A percentile compares a stretch with the other conserved stretches of the same genome.
These are phyloP conservation scores for Funneliformis mosseae DNA, from an alignment of 192 early-diverging fungal genomes.

Conservation along the genomic window DNA sequence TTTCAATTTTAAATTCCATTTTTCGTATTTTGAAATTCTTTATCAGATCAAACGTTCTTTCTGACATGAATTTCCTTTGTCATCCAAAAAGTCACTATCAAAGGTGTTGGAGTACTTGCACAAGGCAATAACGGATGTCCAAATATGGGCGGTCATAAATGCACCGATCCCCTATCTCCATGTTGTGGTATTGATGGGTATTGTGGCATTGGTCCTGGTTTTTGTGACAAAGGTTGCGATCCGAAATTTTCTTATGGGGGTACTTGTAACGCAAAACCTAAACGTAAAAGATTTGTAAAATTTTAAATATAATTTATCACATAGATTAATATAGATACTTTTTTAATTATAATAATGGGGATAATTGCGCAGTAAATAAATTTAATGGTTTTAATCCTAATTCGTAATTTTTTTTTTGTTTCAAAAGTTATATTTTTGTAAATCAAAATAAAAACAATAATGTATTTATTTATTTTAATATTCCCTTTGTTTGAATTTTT, in stretches of 20 bases:
- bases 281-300: no score
- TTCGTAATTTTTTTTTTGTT: no score
- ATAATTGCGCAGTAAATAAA: no score
- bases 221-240: neutral
- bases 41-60: neutral
- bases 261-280: neutral
- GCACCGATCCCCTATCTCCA: neutral
- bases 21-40: neutral
- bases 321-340: no score
- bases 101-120: neutral
- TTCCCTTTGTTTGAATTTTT: no score
- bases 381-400: no score
- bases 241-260: neutral
- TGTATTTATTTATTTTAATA: no score
- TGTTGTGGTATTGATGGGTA: neutral
- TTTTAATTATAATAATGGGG: no score
- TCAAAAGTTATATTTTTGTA: no score
- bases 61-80: no score
- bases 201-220: neutral
- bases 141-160: neutral
- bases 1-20: neutral
- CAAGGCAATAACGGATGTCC: neutral
- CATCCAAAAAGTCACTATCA: neutral
- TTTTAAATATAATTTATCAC: no score
- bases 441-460: no score